phyloP scores from a whole-genome alignment of 169 alveolate species.

The Plasmodium yoelii region DNA sequence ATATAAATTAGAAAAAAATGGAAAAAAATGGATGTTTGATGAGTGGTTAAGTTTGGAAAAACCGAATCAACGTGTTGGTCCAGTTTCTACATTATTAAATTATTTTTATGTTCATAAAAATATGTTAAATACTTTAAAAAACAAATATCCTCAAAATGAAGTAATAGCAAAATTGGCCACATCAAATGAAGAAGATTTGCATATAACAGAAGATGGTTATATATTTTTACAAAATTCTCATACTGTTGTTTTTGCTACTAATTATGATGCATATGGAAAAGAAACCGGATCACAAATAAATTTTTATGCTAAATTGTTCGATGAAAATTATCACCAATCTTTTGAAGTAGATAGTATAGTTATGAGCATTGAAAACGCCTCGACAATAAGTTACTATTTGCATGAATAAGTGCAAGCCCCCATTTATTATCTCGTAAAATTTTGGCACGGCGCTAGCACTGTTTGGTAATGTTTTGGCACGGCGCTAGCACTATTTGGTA shows the following conservation, averaged over 20 bases:
- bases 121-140: slow-evolving; percentile 3
- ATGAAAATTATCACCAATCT: slow-evolving; percentile 46
- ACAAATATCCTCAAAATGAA: slow-evolving; percentile 18
- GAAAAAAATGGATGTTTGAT: slow-evolving; percentile 28
- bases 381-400: slow-evolving; percentile 31
- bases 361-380: slow-evolving; percentile 21
- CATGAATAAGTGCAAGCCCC: not conserved
- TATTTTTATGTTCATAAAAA: slow-evolving; percentile 43
- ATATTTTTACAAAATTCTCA: slow-evolving; percentile 31
- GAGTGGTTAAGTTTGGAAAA: slow-evolving; percentile 42
- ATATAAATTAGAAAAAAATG: slow-evolving; percentile 29
- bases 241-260: slow-evolving; percentile 35
- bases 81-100: slow-evolving; percentile 37
- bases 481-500: too few relatives aligned
- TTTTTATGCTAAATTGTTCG: slow-evolving; percentile 33
- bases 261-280: slow-evolving; percentile 56
- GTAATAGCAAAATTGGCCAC: slow-evolving; percentile 4
- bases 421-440: not conserved
- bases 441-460: too few relatives aligned
- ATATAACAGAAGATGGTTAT: slow-evolving; percentile 50
- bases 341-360: slow-evolving; percentile 31
- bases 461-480: too few relatives aligned
- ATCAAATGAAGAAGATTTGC: slow-evolving; percentile 26
- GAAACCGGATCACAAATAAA: slow-evolving; percentile 46
- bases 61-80: slow-evolving; percentile 45